phyloP scores from a whole-genome alignment of 2,329 filamentous ascomycete genomes.

The Cladophialophora chaetospira region DNA sequence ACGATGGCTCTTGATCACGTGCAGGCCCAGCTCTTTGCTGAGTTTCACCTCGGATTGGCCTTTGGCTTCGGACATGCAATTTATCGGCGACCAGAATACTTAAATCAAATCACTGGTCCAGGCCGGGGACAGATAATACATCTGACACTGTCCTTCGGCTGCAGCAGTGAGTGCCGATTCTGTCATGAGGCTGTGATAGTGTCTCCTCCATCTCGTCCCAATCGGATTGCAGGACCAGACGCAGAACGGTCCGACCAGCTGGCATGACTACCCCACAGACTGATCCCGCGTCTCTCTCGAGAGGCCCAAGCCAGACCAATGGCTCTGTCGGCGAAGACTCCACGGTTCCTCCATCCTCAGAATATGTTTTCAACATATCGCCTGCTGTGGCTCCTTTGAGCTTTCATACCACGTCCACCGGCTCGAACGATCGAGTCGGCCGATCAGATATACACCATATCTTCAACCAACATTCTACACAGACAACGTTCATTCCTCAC shows the following conservation, averaged over 20 bases:
- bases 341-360: background rate
- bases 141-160: too few relatives aligned
- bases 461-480: background rate
- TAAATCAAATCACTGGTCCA: too few relatives aligned
- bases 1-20: background rate
- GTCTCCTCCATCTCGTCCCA: background rate
- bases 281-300: background rate
- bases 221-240: constrained; percentile 6
- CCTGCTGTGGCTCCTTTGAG: constrained; percentile 5
- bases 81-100: too few relatives aligned
- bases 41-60: background rate
- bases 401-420: background rate
- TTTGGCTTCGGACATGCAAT: too few relatives aligned
- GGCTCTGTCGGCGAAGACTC: background rate
- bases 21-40: background rate
- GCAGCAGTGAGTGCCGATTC: too few relatives aligned
- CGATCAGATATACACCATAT: background rate
- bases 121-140: too few relatives aligned
- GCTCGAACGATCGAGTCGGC: background rate
- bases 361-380: constrained; percentile 5
- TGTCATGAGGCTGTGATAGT: background rate
- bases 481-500: background rate
- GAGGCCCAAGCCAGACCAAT: background rate
- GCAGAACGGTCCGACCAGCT: background rate
- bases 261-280: constrained; percentile 18